Conservation (phyloP, 1,284 basidiomycete species). For the Apiotrichum mycotoxinovorans region DNA sequence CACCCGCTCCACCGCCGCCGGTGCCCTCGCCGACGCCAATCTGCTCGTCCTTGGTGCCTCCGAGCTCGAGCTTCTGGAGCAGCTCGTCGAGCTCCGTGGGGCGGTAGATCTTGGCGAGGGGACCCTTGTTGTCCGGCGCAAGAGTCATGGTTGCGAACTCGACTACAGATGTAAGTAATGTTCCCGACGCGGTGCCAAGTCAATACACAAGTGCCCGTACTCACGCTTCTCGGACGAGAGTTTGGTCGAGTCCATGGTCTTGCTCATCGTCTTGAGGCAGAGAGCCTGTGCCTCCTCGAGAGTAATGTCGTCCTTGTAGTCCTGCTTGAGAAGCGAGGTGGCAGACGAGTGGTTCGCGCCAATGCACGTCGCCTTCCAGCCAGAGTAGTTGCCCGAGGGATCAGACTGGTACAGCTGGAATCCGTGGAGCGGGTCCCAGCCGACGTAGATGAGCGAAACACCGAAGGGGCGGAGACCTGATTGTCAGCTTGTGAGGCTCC, state of each 20-base stretch:
- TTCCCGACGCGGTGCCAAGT: too few relatives aligned
- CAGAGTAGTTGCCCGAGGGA: constrained; percentile 96
- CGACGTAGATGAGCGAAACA: constrained; percentile 92
- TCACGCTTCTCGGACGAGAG: constrained; percentile 88
- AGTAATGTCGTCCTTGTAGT: constrained; percentile 92
- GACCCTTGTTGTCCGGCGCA: constrained; percentile 70
- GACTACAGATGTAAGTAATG: constrained; percentile 56
- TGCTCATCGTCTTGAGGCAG: constrained; percentile 92
- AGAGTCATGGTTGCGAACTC: constrained; percentile 93
- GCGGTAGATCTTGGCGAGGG: constrained; percentile 87
- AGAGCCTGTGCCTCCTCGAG: constrained; percentile 89
- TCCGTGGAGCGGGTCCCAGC: constrained; percentile 90
- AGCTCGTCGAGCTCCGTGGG: constrained; percentile 87
- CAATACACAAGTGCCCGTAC: constrained; percentile 43
- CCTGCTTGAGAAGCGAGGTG: constrained; percentile 80
- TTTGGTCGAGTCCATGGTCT: constrained; percentile 98
- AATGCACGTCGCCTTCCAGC: constrained; percentile 98
- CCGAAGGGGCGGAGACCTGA: constrained; percentile 93
- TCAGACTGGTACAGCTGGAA: constrained; percentile 99
- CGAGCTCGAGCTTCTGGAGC: constrained; percentile 75
- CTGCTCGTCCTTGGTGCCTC: constrained; percentile 69
- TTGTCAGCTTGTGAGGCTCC: neutral
- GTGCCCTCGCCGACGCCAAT: constrained; percentile 46
- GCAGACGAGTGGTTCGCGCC: constrained; percentile 83
- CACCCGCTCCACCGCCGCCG: constrained; percentile 46